A percentile compares a stretch with the other conserved stretches of the same genome.
These are phyloP conservation scores for Otatea glauca DNA, from an alignment of 176 grass and related monocot species.

Conservation along the genomic window DNA sequence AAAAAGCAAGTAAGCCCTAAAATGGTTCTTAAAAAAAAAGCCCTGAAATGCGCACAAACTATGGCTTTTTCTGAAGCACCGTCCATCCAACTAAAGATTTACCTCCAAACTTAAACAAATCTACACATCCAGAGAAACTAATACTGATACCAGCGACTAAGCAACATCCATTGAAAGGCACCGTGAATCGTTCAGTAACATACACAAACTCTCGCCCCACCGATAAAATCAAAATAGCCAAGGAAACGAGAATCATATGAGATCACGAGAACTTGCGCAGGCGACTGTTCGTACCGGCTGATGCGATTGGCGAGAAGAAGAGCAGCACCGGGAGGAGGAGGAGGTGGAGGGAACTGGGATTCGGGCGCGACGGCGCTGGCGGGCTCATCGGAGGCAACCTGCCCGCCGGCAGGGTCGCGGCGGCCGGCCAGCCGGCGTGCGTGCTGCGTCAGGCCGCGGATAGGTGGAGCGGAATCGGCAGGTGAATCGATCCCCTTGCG, in stretches of 20 bases:
- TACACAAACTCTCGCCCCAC: background rate
- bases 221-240: background rate
- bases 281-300: slow-evolving; percentile 47
- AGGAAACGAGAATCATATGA: slow-evolving; percentile 3
- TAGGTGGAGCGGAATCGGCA: background rate
- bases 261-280: background rate
- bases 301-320: slow-evolving; percentile 25
- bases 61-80: background rate
- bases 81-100: background rate
- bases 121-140: background rate
- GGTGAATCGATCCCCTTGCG: slow-evolving; percentile 27
- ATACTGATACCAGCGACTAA: background rate
- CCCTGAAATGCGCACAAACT: background rate
- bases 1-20: background rate
- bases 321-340: background rate
- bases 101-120: background rate
- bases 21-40: background rate
- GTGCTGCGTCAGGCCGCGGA: too few relatives aligned
- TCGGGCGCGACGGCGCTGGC: background rate
- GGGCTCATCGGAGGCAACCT: slow-evolving; percentile 35
- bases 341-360: background rate
- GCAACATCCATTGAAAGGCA: background rate
- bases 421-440: background rate
- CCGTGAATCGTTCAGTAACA: background rate
- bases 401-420: slow-evolving; percentile 20